A percentile compares a stretch with the other conserved stretches of the same genome.
Evolutionary conservation across 2,329 filamentous ascomycete species (phyloP).

Genomic region (Metarhizium robertsii): DNA sequence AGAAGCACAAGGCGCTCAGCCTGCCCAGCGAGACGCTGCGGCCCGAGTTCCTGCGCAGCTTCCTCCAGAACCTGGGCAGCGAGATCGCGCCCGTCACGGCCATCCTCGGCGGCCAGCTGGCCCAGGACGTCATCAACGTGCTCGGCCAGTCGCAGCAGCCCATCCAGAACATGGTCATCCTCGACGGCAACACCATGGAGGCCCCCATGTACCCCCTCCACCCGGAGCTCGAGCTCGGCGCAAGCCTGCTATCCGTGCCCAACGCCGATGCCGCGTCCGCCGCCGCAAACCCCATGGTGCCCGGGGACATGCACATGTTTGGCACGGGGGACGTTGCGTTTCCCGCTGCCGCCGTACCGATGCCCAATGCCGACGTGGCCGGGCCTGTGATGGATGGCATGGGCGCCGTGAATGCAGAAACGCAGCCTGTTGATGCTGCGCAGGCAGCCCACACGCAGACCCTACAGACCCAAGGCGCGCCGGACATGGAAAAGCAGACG

Average conservation of each 20-base stretch:
- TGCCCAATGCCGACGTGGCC: neutral
- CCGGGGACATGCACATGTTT: neutral
- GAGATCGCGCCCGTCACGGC: conserved; percentile 84
- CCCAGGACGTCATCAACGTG: conserved; percentile 96
- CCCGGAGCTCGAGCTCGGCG: conserved; percentile 50
- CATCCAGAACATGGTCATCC: conserved; percentile 88
- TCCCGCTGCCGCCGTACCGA: neutral
- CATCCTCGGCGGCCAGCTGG: conserved; percentile 80
- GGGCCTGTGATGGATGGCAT: no score
- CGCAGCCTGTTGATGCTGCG: no score
- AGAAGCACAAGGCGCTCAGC: conserved; percentile 67
- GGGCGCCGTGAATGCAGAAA: no score
- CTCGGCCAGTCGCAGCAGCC: conserved; percentile 86
- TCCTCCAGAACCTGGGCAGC: conserved; percentile 75
- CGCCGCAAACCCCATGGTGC: neutral
- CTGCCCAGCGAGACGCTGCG: conserved; percentile 58
- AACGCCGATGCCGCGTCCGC: neutral
- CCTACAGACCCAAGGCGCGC: no score
- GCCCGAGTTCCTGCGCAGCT: conserved; percentile 68
- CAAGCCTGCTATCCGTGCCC: conserved; percentile 30
- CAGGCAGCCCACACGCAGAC: no score
- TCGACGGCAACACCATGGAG: conserved; percentile 75
- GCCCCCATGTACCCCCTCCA: conserved; percentile 76
- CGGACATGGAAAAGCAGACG: neutral
- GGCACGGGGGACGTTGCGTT: neutral